Percentiles rank a stretch among this genome's conserved stretches.
Evolutionary conservation across 768 basidiomycete genomes (phyloP).

Genomic region (Podaxis pistillaris): DNA sequence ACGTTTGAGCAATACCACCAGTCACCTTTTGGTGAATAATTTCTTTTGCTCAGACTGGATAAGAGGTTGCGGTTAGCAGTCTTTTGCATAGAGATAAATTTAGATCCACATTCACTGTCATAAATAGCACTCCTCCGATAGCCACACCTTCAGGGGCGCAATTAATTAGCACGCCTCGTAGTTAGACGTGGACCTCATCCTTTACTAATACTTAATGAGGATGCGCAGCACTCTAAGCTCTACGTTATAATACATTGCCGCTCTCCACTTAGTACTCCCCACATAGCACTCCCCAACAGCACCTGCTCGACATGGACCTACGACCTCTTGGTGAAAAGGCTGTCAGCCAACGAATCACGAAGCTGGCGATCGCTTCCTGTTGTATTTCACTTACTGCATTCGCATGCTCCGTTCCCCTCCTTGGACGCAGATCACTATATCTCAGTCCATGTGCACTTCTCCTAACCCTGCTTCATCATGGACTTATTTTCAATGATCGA

Average conservation of each 20-base stretch:
- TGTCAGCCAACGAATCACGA: neutral
- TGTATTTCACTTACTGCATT: neutral
- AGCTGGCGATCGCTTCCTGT: neutral
- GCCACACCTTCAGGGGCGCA: neutral
- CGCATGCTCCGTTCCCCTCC: neutral
- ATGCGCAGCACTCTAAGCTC: neutral
- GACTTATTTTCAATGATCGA: neutral
- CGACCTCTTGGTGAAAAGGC: neutral
- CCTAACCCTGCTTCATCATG: conserved; percentile 7
- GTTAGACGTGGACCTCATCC: neutral
- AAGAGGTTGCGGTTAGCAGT: too few species aligned
- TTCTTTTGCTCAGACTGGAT: too few species aligned
- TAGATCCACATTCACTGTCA: neutral
- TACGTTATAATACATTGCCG: neutral
- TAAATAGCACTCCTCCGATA: neutral
- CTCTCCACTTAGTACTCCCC: neutral
- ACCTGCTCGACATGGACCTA: neutral
- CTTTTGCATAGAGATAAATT: neutral
- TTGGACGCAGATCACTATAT: neutral
- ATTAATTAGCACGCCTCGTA: neutral
- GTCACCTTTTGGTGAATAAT: too few species aligned
- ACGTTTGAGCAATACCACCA: too few species aligned
- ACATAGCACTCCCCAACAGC: neutral
- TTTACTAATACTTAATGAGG: neutral
- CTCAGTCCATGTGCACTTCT: conserved; percentile 1